phyloP scores from a whole-genome alignment of 768 basidiomycete species.

The Hericium coralloides region DNA sequence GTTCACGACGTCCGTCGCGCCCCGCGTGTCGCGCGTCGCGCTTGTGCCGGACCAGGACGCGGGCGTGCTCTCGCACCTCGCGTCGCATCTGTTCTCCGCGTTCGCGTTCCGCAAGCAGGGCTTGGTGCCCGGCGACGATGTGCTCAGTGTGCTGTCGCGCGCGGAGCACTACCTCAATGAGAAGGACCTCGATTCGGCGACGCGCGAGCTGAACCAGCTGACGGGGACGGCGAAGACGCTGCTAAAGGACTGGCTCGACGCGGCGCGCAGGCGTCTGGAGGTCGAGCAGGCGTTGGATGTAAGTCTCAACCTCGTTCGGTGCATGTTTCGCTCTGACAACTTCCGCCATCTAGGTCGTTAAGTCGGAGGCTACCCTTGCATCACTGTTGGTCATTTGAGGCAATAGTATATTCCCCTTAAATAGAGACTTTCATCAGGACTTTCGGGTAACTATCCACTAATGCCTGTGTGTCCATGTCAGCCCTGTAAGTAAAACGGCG shows the following conservation, averaged over 20 bases:
- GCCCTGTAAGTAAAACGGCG: neutral
- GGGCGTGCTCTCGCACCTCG: conserved; percentile 79
- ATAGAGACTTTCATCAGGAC: neutral
- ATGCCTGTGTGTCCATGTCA: neutral
- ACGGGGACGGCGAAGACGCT: conserved; percentile 71
- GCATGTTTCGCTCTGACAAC: neutral
- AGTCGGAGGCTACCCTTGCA: conserved; percentile 76
- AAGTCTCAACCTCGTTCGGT: conserved; percentile 2
- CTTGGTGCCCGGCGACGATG: conserved; percentile 72
- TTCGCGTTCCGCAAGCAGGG: conserved; percentile 79
- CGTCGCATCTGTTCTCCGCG: conserved; percentile 66
- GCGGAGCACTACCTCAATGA: conserved; percentile 86
- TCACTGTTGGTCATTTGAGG: conserved; percentile 61
- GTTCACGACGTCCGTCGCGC: conserved; percentile 78
- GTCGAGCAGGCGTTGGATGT: conserved; percentile 91
- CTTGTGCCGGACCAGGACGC: conserved; percentile 89
- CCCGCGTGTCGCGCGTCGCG: conserved; percentile 80
- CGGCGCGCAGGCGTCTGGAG: conserved; percentile 79
- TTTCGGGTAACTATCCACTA: neutral
- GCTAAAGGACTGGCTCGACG: conserved; percentile 82
- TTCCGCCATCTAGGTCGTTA: conserved; percentile 49
- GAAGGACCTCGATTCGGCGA: conserved; percentile 85
- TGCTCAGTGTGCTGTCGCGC: conserved; percentile 77
- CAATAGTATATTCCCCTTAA: conserved; percentile 1
- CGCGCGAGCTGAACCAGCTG: conserved; percentile 88